Conservation (phyloP, 1,139 yeast species). For the Kodamaea arcana region DNA sequence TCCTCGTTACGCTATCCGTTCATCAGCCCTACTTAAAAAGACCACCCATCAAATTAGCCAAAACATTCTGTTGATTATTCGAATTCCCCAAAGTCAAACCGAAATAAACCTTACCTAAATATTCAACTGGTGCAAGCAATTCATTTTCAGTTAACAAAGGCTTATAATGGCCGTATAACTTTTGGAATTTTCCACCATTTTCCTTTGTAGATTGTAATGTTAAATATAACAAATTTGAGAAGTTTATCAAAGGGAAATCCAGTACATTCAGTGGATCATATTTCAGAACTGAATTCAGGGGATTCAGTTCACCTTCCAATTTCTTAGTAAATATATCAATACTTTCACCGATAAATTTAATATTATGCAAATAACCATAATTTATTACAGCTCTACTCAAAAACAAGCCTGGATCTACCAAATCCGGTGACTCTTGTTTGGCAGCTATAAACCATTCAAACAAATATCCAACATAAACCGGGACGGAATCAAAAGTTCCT, state of each 20-base stretch:
- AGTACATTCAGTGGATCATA: conserved; percentile 10
- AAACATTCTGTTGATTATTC: conserved; percentile 58
- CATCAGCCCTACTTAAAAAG: conserved; percentile 58
- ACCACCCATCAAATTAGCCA: conserved; percentile 86
- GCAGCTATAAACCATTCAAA: conserved; percentile 53
- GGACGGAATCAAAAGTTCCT: conserved; percentile 62
- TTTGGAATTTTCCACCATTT: conserved; percentile 43
- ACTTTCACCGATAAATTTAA: conserved; percentile 52
- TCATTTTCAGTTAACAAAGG: conserved; percentile 26
- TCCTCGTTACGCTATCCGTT: too few species aligned
- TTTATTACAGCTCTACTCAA: conserved; percentile 64
- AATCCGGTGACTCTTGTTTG: conserved; percentile 30
- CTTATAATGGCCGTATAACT: conserved; percentile 46
- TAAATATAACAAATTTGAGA: conserved; percentile 63
- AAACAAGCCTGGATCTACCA: conserved; percentile 51
- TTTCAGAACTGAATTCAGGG: too few species aligned
- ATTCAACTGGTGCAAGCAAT: conserved; percentile 42
- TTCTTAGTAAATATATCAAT: conserved; percentile 35
- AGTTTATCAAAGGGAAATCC: conserved; percentile 49
- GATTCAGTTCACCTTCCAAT: conserved; percentile 14
- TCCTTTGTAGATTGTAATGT: conserved; percentile 57
- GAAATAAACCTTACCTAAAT: conserved; percentile 43
- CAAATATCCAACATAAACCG: conserved; percentile 50
- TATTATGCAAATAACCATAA: conserved; percentile 60
- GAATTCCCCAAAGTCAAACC: conserved; percentile 46